These are phyloP conservation scores for Diaporthe vexans DNA, from an alignment of 2,329 filamentous ascomycete species.

Conservation along the genomic window DNA sequence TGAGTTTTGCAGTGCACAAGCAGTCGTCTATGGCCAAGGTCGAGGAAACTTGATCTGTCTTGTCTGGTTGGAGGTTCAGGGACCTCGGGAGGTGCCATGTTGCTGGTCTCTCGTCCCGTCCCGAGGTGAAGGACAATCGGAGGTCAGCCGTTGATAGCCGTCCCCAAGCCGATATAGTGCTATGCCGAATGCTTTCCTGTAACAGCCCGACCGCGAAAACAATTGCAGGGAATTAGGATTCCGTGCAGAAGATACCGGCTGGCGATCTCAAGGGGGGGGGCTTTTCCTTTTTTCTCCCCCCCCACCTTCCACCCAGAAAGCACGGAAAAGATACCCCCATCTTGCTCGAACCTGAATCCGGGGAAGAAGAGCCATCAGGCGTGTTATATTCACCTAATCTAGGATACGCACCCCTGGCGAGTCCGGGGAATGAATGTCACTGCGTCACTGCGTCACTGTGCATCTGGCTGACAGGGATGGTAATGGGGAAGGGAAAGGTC, in stretches of 20 bases:
- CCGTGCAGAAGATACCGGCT: neutral
- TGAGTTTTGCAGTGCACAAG: neutral
- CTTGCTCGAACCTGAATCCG: no score
- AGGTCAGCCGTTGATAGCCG: slow-evolving; percentile 42
- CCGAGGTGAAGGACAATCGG: neutral
- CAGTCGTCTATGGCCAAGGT: neutral
- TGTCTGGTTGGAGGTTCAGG: neutral
- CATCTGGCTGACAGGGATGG: slow-evolving; percentile 6
- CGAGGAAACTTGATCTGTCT: neutral
- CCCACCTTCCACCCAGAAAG: no score
- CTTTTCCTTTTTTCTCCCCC: no score
- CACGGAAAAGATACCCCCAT: no score
- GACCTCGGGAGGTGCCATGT: slow-evolving; percentile 3
- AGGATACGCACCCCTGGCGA: no score
- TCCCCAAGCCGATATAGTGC: slow-evolving; percentile 29
- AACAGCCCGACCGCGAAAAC: neutral
- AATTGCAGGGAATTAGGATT: neutral
- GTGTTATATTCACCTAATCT: no score
- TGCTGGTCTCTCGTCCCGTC: slow-evolving; percentile 1
- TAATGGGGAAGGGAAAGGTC: neutral
- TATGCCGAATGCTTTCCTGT: neutral
- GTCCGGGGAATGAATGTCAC: slow-evolving; percentile 28
- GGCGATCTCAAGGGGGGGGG: neutral
- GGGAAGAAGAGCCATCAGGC: no score
- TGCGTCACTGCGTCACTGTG: slow-evolving; percentile 41